Evolutionary conservation across 2,329 filamentous ascomycete genomes (phyloP), one percentile per base, ranked within the genome.

Genomic region (Rosellinia necatrix): DNA sequence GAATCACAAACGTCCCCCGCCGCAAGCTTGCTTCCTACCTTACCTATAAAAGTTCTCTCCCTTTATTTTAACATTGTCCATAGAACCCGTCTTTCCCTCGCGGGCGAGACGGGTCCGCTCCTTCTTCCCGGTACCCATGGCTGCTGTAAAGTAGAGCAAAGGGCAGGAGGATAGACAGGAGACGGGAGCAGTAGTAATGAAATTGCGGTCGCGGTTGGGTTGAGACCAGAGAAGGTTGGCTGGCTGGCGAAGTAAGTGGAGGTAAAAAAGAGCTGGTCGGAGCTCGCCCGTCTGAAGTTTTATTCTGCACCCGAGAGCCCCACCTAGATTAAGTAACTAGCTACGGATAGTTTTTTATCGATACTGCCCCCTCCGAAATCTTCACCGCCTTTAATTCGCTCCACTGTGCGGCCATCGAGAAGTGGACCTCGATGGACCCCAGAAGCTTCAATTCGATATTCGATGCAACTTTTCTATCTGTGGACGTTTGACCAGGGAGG

Each of bases 81-180:
- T 91, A 73, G 91, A 91, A 64, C 84, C 84, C 46, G 83, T 84
- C 78, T 92, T 93, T 66, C 91, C 91, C 82, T 97, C 87, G 74
- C 92, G 89, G 78, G 82, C 83, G 73, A 89, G 89, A 77, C 93
- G 87, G 73, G 79, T 83, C 63, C 86, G 86, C 77, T 97, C 93
- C 76, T 97, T 97, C 82, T 97, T 97, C 69, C 85, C 88, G 68
- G 87, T 89, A 76, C 92, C 92, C 92, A 96, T 96, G 56, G 64
- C 70, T 62, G 59, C 55, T 47, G 29, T 58, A 17, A 30, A 19
- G n/a, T 27, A n/a, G 3, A 41, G 29, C 17, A n/a, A 22, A 12
- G 71, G 62, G 48, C 25, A 51, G 27, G 44, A 40, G 55, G 10
- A 2, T 29, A 12, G 12, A 6, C 5, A 13, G 22, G 17, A n/a